Base-by-base conservation (phyloP, 2,329 filamentous ascomycete species). In the Paracoccidioides brasiliensis region DNA sequence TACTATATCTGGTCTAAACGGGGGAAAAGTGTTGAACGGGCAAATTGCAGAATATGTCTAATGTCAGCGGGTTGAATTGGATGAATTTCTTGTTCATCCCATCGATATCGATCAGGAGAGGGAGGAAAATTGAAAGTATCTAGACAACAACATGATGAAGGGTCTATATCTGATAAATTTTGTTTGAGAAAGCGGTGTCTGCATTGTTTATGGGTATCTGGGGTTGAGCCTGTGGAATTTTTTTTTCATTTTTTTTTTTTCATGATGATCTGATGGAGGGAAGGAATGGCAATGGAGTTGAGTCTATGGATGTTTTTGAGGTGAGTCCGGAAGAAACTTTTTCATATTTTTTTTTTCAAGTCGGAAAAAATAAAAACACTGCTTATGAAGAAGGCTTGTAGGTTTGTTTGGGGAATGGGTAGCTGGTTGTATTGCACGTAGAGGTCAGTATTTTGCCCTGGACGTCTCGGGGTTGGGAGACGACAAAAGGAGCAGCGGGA, bases 321-420 rank as follows among this genome's bases (percentile, higher is more conserved):
- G 1, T 5, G 10, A 44, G 9, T 32, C 0, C n/a, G 37, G 15
- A 30, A 5, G 37, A 4, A n/a, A 37, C 5, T 35, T 6, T 37
- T 37, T 28, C 22, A 33, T 38, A 30, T 12, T 4, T 22, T 22
- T 50, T 38, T 37, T 1, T 9, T 10, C 22, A 32, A 5, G 12
- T 7, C n/a, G 22, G n/a, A 32, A 32, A 12, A 3, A 14, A 14
- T n/a, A 32, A 32, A 12, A 3, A 14, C 5, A 9, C 14, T n/a
- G 8, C 41, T 41, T 64, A 63, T 58, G 74, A 74, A 60, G 74
- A 74, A 60, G 78, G 69, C 64, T 78, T 72, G 74, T 89, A 91
- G 62, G 81, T 76, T 74, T 90, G 82, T 80, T 91, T 90, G 67
- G 86, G 86, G 78, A 83, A 86, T 63, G 88, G 88, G 77, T 83